A percentile compares a stretch with the other conserved stretches of the same genome.
Conservation (phyloP, 23 red algal genomes). For the Pyropia haitanensis region DNA sequence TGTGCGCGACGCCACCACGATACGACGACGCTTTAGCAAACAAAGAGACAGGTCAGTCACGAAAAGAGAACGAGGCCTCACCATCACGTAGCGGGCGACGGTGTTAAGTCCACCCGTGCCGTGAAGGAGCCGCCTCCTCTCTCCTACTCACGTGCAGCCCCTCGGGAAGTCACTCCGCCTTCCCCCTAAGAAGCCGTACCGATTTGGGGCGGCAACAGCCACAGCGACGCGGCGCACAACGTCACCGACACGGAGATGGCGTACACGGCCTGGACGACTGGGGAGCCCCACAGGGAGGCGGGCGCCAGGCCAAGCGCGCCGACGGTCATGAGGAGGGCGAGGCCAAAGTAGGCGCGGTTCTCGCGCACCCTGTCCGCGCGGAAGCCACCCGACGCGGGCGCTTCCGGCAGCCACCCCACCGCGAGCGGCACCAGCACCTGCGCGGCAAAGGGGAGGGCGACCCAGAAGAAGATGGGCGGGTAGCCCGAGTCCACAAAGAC, state of each 20-base stretch:
- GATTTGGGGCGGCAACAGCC: slow-evolving; percentile 1
- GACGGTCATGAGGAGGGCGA: slow-evolving; percentile 33
- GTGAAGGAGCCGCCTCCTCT: too few relatives aligned
- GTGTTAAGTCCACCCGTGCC: too few relatives aligned
- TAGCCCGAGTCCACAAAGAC: slow-evolving; percentile 44
- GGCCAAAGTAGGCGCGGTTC: slow-evolving; percentile 30
- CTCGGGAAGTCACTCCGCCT: too few relatives aligned
- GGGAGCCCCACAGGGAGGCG: slow-evolving; percentile 17
- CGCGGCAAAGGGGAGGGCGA: slow-evolving; percentile 40
- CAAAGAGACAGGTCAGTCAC: too few relatives aligned
- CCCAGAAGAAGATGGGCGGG: slow-evolving; percentile 39
- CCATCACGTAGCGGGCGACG: too few relatives aligned
- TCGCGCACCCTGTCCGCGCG: slow-evolving; percentile 22
- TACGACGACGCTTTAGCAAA: too few relatives aligned
- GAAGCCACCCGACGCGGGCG: slow-evolving; percentile 18
- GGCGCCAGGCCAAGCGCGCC: slow-evolving; percentile 26
- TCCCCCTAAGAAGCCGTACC: too few relatives aligned
- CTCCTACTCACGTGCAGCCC: too few relatives aligned
- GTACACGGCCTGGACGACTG: slow-evolving; percentile 15
- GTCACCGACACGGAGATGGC: slow-evolving; percentile 13
- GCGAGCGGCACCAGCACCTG: slow-evolving; percentile 36
- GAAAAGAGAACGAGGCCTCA: too few relatives aligned
- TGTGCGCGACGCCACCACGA: too few relatives aligned
- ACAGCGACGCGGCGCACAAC: slow-evolving; percentile 25
- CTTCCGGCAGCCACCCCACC: slow-evolving; percentile 43